phyloP scores from a whole-genome alignment of 306 rosid species.

The Oemleria cerasiformis region DNA sequence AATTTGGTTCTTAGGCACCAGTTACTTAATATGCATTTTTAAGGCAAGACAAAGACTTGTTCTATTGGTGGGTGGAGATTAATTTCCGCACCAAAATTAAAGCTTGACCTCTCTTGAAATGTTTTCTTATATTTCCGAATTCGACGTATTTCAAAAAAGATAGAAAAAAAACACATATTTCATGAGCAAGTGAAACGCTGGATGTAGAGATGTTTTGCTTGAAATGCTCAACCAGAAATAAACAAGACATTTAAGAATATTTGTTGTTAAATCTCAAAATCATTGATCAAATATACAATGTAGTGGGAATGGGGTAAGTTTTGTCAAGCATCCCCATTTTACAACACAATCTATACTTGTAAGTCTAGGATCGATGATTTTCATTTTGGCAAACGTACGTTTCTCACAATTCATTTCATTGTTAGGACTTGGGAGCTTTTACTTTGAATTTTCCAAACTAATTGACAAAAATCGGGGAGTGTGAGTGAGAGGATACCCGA shows the following conservation, averaged over 20 bases:
- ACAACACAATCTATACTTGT: conserved; percentile 1
- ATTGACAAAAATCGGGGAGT: not conserved
- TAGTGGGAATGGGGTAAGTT: not conserved
- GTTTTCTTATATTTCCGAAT: not conserved
- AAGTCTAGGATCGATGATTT: not conserved
- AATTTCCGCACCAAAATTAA: not conserved
- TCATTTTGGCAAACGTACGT: conserved; percentile 6
- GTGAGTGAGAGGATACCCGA: not conserved
- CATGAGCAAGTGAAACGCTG: not conserved
- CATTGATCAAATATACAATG: conserved; percentile 7
- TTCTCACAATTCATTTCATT: not conserved
- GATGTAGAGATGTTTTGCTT: not conserved
- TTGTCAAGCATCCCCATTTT: not conserved
- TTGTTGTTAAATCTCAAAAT: not conserved
- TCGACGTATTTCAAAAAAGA: not conserved
- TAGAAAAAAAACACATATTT: too few species aligned
- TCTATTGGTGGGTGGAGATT: not conserved
- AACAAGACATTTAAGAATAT: not conserved
- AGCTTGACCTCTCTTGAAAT: not conserved
- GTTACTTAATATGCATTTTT: not conserved
- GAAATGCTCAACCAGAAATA: not conserved
- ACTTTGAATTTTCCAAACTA: not conserved
- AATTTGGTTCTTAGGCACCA: not conserved
- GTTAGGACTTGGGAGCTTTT: not conserved
- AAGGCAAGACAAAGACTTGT: not conserved